Base-by-base conservation (phyloP, 108 stramenopile genomes). In the Pseudonitzschia delicatissima region DNA sequence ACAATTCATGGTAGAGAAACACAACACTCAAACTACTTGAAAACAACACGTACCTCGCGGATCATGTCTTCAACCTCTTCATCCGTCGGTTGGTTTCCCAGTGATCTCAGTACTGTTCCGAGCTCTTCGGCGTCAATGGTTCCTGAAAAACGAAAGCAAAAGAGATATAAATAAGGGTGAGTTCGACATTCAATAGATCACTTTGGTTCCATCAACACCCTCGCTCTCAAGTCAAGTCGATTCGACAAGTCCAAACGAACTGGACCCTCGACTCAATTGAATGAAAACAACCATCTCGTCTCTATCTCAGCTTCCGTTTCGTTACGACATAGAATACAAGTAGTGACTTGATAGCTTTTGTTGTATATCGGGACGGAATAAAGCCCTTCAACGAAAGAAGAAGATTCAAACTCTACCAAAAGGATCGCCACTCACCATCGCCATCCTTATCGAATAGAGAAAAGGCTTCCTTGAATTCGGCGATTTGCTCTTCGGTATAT, bases 391-490 rank as follows among this genome's bases (percentile, higher is more conserved):
- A n/a, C n/a, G n/a, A n/a, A n/a, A n/a, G n/a, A n/a, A n/a, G n/a
- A n/a, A n/a, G n/a, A n/a, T n/a, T n/a, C n/a, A n/a, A n/a, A n/a
- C n/a, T n/a, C n/a, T n/a, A n/a, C n/a, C n/a, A n/a, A n/a, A n/a
- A n/a, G n/a, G n/a, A n/a, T n/a, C n/a, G n/a, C 23, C 47, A 86
- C 88, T 78, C 67, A 92, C 97, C 96, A 84, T 97, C 96, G 28
- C 98, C 98, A 69, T 99, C 98, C 88, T 97, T 97, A 76, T 98
- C 99, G 77, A 99, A 99, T 3, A 99, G 85, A 76, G 93, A 94
- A 91, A 99, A 99, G 36, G 99, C 99, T 88, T 99, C 99, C 94
- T 99, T 99, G 97, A 99, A 99, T 87, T 99, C 98, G 53, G 94
- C 94, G 72, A 96, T 95, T 79, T 96, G 92, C 45, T 96, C 95